Evolutionary conservation across 768 basidiomycete species (phyloP).

Genomic region (Tulasnella sp.): DNA sequence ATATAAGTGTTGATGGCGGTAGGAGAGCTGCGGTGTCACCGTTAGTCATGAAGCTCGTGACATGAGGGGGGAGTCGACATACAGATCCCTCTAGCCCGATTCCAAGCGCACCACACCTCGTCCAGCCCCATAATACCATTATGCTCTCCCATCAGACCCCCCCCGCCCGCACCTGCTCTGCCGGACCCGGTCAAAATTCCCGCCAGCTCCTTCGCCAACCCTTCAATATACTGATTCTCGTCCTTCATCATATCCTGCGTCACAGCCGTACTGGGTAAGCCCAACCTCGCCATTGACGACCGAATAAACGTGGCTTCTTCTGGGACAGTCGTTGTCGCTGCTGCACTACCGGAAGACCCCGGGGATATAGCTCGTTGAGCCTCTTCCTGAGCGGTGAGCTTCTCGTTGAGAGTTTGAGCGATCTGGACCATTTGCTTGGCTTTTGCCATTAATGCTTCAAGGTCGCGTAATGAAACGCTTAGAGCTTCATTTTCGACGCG

Average conservation of each 20-base stretch:
- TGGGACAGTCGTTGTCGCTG: constrained; percentile 20
- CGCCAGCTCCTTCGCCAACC: constrained; percentile 75
- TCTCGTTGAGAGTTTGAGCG: constrained; percentile 80
- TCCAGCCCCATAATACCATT: constrained; percentile 74
- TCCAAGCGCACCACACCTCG: constrained; percentile 95
- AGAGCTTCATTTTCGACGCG: constrained; percentile 58
- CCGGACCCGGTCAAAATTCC: constrained; percentile 50
- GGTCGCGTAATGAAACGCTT: constrained; percentile 69
- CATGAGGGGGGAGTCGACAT: constrained; percentile 27
- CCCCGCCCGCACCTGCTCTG: constrained; percentile 15
- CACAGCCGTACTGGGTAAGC: constrained; percentile 71
- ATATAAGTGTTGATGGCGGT: constrained; percentile 79
- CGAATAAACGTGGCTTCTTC: constrained; percentile 84
- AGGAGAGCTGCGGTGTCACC: constrained; percentile 57
- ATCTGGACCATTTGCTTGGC: constrained; percentile 89
- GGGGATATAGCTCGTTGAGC: constrained; percentile 16
- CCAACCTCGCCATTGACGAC: constrained; percentile 82
- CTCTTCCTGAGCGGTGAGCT: constrained; percentile 46
- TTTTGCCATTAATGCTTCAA: constrained; percentile 84
- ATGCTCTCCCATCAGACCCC: constrained; percentile 66
- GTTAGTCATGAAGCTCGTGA: not conserved
- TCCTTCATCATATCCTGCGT: constrained; percentile 84
- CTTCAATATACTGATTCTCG: constrained; percentile 68
- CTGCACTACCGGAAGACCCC: constrained; percentile 17
- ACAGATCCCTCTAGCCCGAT: constrained; percentile 87